Percentiles rank a stretch among this genome's conserved stretches.
These are phyloP conservation scores for Colletotrichum chlorophyti DNA, from an alignment of 2,329 filamentous ascomycete species.

Conservation along the genomic window DNA sequence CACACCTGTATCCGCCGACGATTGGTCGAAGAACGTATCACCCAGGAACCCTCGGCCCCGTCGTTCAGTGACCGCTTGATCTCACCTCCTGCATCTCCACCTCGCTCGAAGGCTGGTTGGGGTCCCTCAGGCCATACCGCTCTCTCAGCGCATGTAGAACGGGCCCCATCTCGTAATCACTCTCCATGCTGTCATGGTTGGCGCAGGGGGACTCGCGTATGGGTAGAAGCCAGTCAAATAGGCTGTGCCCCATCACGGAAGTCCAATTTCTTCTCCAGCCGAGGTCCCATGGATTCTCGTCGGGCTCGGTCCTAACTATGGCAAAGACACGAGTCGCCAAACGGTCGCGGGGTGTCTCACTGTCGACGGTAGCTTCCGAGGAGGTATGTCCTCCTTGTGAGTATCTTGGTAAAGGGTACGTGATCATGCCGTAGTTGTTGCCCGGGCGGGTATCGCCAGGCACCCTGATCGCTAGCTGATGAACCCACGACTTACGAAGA, in stretches of 20 bases:
- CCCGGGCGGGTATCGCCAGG: slow-evolving; percentile 54
- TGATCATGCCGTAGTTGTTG: slow-evolving; percentile 57
- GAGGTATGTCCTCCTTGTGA: slow-evolving; percentile 24
- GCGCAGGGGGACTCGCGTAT: slow-evolving; percentile 77
- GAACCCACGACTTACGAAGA: slow-evolving; percentile 67
- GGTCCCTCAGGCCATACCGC: slow-evolving; percentile 43
- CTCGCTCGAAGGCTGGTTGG: slow-evolving; percentile 31
- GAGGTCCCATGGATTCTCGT: slow-evolving; percentile 87
- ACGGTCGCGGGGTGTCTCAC: slow-evolving; percentile 39
- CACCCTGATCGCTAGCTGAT: slow-evolving; percentile 78
- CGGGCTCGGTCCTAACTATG: slow-evolving; percentile 74
- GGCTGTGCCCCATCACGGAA: slow-evolving; percentile 76
- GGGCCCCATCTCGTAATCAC: slow-evolving; percentile 73
- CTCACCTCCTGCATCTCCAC: slow-evolving; percentile 39
- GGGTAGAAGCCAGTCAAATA: slow-evolving; percentile 83
- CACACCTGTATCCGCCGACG: slow-evolving; percentile 1
- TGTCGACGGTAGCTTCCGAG: slow-evolving; percentile 5
- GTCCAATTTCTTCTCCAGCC: slow-evolving; percentile 75
- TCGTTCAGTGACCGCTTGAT: neutral
- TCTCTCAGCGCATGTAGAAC: slow-evolving; percentile 63
- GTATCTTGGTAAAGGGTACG: slow-evolving; percentile 59
- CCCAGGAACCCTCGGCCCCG: slow-evolving; percentile 4
- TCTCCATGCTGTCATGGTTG: slow-evolving; percentile 68
- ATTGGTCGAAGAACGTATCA: neutral
- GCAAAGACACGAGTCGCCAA: slow-evolving; percentile 74